Conservation (phyloP, 2,329 filamentous ascomycete genomes). For the Achaetomium macrosporum region DNA sequence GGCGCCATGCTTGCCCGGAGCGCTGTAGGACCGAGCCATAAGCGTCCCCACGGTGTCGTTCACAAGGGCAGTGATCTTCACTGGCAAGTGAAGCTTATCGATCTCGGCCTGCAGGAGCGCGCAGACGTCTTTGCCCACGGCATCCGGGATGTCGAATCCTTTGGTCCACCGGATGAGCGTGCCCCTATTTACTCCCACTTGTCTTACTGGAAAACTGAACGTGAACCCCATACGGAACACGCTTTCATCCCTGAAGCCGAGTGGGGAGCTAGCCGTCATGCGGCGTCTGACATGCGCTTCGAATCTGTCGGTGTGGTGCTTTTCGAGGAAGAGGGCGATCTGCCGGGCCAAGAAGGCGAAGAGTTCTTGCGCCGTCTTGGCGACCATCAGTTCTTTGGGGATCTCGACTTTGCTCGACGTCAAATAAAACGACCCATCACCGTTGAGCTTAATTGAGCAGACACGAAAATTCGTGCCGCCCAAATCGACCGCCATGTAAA, state of each 20-base stretch:
- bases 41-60: slow-evolving; percentile 97
- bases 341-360: slow-evolving; percentile 91
- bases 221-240: slow-evolving; percentile 97
- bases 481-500: slow-evolving; percentile 96
- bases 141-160: slow-evolving; percentile 94
- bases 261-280: slow-evolving; percentile 51
- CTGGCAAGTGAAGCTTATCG: slow-evolving; percentile 76
- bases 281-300: slow-evolving; percentile 61
- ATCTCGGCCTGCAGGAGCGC: slow-evolving; percentile 83
- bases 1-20: slow-evolving; percentile 77
- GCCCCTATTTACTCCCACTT: slow-evolving; percentile 92
- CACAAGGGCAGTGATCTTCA: slow-evolving; percentile 90
- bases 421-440: slow-evolving; percentile 90
- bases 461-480: slow-evolving; percentile 98
- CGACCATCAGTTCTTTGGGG: slow-evolving; percentile 82
- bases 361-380: slow-evolving; percentile 77
- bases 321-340: slow-evolving; percentile 80
- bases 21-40: slow-evolving; percentile 95
- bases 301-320: slow-evolving; percentile 86
- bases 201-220: slow-evolving; percentile 94
- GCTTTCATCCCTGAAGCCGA: slow-evolving; percentile 62
- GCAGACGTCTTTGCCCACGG: slow-evolving; percentile 91
- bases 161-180: slow-evolving; percentile 96
- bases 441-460: slow-evolving; percentile 88
- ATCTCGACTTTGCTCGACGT: slow-evolving; percentile 91